A percentile compares a stretch with the other conserved stretches of the same genome.
phyloP scores from a whole-genome alignment of 2,329 filamentous ascomycete species.

The Pleurostoma richardsiae region DNA sequence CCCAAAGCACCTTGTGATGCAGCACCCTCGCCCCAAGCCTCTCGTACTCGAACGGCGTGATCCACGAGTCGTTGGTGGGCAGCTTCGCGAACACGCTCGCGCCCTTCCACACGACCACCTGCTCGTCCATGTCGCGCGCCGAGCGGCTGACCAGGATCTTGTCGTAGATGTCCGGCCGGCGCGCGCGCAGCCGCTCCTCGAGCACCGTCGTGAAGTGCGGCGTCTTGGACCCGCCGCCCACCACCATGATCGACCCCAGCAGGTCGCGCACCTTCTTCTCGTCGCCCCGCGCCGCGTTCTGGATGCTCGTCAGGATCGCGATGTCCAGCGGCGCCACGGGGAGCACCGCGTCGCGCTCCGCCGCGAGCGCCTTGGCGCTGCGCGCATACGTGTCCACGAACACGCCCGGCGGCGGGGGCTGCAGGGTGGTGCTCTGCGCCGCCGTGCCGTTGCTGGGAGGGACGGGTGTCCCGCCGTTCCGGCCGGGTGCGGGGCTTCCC shows the following conservation, averaged over 20 bases:
- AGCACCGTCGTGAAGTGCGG: constrained; percentile 76
- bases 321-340: constrained; percentile 80
- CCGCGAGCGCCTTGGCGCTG: constrained; percentile 49
- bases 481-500: constrained; percentile 48
- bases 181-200: constrained; percentile 72
- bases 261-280: constrained; percentile 92
- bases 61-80: constrained; percentile 92
- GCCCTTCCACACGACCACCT: constrained; percentile 98
- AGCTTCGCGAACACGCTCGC: constrained; percentile 94
- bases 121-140: constrained; percentile 91
- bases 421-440: constrained; percentile 14
- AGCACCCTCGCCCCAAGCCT: constrained; percentile 74
- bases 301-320: constrained; percentile 85
- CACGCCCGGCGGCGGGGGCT: constrained; percentile 30
- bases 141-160: constrained; percentile 60
- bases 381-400: constrained; percentile 49
- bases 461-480: constrained; percentile 43
- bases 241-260: constrained; percentile 83
- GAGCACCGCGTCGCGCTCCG: constrained; percentile 73
- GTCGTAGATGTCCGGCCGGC: constrained; percentile 56
- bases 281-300: constrained; percentile 80
- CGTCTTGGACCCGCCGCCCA: constrained; percentile 79
- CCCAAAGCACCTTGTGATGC: constrained; percentile 73
- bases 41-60: constrained; percentile 83
- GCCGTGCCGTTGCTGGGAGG: constrained; percentile 25